These are phyloP conservation scores for Colletotrichum abscissum DNA, from an alignment of 2,329 filamentous ascomycete genomes.

Conservation along the genomic window DNA sequence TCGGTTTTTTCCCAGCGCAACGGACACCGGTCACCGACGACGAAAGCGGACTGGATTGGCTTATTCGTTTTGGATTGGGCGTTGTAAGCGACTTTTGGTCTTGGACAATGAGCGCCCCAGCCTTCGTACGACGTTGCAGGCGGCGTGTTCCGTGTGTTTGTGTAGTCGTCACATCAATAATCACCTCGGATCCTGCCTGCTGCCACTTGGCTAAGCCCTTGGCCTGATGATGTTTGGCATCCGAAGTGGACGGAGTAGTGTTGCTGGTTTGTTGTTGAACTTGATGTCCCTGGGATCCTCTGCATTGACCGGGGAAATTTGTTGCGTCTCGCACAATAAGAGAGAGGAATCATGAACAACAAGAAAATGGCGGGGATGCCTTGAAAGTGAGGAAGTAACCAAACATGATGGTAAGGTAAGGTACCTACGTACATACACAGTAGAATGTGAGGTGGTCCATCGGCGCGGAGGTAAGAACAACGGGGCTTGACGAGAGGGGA, in stretches of 20 bases:
- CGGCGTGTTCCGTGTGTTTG: conserved; percentile 17
- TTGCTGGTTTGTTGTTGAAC: not conserved
- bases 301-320: conserved; percentile 35
- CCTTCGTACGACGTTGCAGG: conserved; percentile 27
- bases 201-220: not conserved
- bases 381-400: not conserved
- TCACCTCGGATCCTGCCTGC: not conserved
- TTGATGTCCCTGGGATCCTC: not conserved
- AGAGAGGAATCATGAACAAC: not conserved
- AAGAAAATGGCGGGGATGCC: not conserved
- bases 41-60: conserved; percentile 1
- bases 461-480: too few relatives aligned
- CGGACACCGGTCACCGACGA: not conserved
- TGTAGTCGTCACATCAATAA: not conserved
- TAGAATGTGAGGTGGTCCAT: too few relatives aligned
- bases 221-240: not conserved
- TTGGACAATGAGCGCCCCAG: not conserved
- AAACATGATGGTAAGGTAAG: too few relatives aligned
- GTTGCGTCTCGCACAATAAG: conserved; percentile 5
- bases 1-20: conserved; percentile 8
- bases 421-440: too few relatives aligned
- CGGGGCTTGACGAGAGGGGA: too few relatives aligned
- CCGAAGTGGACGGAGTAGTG: not conserved
- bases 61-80: not conserved
- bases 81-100: not conserved